Base-by-base conservation (phyloP, 1,139 yeast genomes). In the Suhomyces panamericanus region DNA sequence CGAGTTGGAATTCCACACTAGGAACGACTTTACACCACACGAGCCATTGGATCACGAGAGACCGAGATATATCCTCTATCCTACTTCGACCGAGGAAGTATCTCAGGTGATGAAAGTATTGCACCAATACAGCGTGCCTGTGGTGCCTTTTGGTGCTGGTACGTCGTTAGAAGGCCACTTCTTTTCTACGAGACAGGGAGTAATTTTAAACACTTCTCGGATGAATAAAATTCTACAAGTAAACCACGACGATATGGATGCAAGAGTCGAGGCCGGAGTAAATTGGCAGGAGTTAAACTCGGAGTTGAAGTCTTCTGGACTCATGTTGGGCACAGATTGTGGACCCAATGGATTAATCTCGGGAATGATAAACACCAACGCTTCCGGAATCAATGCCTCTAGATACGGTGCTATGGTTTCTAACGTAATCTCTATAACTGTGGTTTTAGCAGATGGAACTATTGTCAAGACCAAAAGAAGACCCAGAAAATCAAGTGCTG, bases 111-210 rank as follows among this genome's bases (percentile, higher is more conserved):
- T 73, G 67, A 64, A 62, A 43, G 56, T 70, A 6, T 58, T 68
- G 38, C 62, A 68, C 49, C 50, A 66, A 37, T 64, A 63, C 50
- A 58, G 53, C 27, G 76, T 73, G 0, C 78, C 78, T 0, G 73
- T 72, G 17, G 86, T 89, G 24, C 96, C 96, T 6, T 87, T 77
- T 57, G 77, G 89, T 2, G 78, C 77, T 0, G 77, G 77, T 0
- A 68, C 77, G 0, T 69, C 77, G 4, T 55, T 73, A 20, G 78
- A 73, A 49, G 78, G 78, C 2, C 77, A 73, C 53, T 70, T 73
- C 51, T 67, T 60, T 48, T 69, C 75, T 9, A 72, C 78, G 3
- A 50, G 78, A 34, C 65, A 58, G 12, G 63, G 65, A 3, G 59
- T 72, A 6, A 69, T 71, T 14, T 42, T 73, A 42, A 72, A 73